Base-by-base conservation (phyloP, 129 eudicot genomes). In the Artemisia tridentata region DNA sequence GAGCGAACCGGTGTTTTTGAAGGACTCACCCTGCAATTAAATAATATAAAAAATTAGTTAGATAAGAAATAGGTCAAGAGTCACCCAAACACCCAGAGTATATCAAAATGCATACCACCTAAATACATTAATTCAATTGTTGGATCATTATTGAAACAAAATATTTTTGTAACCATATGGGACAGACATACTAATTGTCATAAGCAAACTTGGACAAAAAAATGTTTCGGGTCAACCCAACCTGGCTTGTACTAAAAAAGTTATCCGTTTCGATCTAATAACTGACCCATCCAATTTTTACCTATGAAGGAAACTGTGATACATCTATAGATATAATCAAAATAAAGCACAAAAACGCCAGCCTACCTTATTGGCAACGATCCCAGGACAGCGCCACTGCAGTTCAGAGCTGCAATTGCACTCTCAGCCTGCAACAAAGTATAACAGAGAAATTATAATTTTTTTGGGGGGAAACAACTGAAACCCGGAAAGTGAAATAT, bases 1-100 rank as follows among this genome's bases (percentile, higher is more conserved):
- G 93, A 93, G 62, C 96, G 86, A 57, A 90, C 93, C 0, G 96
- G 96, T 53, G 95, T 90, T 86, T 86, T 90, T 54, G 96, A 90
- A 59, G 93, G 93, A 86, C 96, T 90, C 73, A 90, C 90, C 88
- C 95, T 89, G 89, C 73, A 84, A 41, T 3, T 11, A 25, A 59
- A 21, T 21, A 23, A 59, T 1, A 18, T 55, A 18, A 19, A 56
- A 56, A 56, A 56, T 0, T 9, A 19, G 21, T 16, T 17, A 17
- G 21, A 7, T 15, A 7, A 20, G 60, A 29, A 27, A 31, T 14
- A 57, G 63, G 38, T 11, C n/a, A 20, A 0, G 6, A 29, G 34
- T 29, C 34, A 0, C 34, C 34, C 34, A 29, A 29, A 29, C 6
- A 29, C 34, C 34, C 34, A 1, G 4, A 53, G 9, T 5, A 0